Base-by-base conservation (phyloP, 2,329 filamentous ascomycete species). In the Annulohypoxylon truncatum region DNA sequence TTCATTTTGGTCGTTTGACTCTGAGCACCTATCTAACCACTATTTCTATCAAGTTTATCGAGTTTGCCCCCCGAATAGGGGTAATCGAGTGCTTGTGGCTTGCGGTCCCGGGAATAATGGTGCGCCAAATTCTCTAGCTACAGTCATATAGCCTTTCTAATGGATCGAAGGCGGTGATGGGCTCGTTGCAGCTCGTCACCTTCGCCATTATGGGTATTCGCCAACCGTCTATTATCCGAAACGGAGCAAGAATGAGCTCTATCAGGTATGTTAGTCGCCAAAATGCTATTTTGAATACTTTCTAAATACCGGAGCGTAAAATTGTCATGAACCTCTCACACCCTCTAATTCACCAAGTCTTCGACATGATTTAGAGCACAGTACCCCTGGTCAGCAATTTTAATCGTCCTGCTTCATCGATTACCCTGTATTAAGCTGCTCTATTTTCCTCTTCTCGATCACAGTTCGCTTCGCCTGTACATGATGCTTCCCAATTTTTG, bases 211-310 rank as follows among this genome's bases (percentile, higher is more conserved):
- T 77, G 95, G 96, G 67, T 99, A 98, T 80, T 87, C 87, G 22
- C 94, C 95, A 2, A 91, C 89, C 7, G 84, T 99, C 46, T 98
- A 96, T 82, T 98, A 97, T 75, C 96, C 96, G 0, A 98, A 98
- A 79, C 88, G 93, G 59, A 90, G 90, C 78, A 96, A 95, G 77
- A 95, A 94, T 71, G 94, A 97, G 51, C 84, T 98, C 2, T 98
- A 97, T 76, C 87, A 92, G 82, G 92, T 93, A 79, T 72, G 79
- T 24, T 38, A 59, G 50, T 15, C 26, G 18, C 67, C 31, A 31
- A 51, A 64, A 29, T 62, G 56, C 48, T 67, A 70, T 71, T 65
- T 67, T 59, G 40, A 64, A 64, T 46, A 33, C 13, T 47, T 47
- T 22, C 31, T 38, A 24, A 28, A 13, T 6, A 42, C 42, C 26